Percentiles rank a stretch among this genome's conserved stretches.
Evolutionary conservation across 345 rosid genomes (phyloP).

Genomic region (Eucalyptus viminalis): DNA sequence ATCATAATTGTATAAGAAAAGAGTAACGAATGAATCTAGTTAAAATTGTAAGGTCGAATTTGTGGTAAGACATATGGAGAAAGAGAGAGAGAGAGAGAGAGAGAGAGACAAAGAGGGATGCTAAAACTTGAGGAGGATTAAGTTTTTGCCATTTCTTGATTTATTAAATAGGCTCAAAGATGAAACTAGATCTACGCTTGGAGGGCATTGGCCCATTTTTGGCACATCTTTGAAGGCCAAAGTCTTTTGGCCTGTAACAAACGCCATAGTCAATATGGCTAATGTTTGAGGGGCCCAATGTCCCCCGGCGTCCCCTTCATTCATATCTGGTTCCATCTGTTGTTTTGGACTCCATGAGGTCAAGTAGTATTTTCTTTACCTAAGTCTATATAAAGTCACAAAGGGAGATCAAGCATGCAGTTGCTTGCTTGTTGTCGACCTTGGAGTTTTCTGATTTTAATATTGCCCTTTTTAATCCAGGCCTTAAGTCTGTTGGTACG

Average conservation of each 20-base stretch:
- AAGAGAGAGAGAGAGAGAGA: neutral
- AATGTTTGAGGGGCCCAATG: neutral
- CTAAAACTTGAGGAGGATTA: neutral
- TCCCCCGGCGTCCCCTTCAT: neutral
- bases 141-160: neutral
- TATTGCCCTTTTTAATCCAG: neutral
- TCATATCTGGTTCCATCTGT: neutral
- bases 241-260: neutral
- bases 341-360: neutral
- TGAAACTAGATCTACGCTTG: neutral
- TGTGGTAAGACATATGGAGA: neutral
- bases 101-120: neutral
- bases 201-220: neutral
- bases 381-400: neutral
- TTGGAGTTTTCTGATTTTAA: neutral
- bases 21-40: neutral
- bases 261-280: neutral
- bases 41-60: neutral
- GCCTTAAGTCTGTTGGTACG: neutral
- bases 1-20: neutral
- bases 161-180: neutral
- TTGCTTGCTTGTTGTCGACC: neutral
- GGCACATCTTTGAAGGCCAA: neutral
- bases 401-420: neutral
- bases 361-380: neutral